Percentiles rank a stretch among this genome's conserved stretches.
phyloP scores from a whole-genome alignment of 441 rosid species.

The Populus hybrid region DNA sequence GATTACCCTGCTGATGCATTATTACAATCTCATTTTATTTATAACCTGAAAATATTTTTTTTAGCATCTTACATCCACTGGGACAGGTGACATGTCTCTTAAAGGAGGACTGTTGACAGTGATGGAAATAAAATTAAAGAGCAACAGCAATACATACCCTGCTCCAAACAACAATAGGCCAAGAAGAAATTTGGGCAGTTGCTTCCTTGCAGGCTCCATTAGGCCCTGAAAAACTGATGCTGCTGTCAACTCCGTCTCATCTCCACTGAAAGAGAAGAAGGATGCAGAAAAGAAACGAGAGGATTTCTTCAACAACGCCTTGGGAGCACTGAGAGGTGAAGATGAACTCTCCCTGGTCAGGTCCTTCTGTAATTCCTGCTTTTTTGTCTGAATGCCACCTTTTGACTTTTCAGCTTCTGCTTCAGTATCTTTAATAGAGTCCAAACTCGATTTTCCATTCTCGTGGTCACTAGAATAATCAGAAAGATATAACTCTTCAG shows the following conservation, averaged over 20 bases:
- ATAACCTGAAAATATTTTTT: neutral
- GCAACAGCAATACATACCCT: constrained; percentile 53
- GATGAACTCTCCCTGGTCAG: constrained; percentile 49
- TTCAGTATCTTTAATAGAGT: constrained; percentile 54
- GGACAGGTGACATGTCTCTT: neutral
- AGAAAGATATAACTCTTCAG: constrained; percentile 42
- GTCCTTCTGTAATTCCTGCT: constrained; percentile 75
- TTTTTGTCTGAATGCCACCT: constrained; percentile 55
- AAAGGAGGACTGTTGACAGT: neutral
- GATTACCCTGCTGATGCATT: constrained; percentile 7
- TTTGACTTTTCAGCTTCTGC: constrained; percentile 68
- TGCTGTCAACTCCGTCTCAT: constrained; percentile 67
- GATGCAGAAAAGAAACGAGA: constrained; percentile 99
- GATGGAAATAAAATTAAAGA: constrained; percentile 22
- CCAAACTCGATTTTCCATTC: constrained; percentile 53
- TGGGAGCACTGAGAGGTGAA: constrained; percentile 55
- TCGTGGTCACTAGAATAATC: constrained; percentile 56
- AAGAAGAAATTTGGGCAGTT: constrained; percentile 79
- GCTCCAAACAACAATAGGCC: constrained; percentile 79
- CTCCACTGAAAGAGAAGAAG: constrained; percentile 86
- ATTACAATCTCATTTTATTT: constrained; percentile 1
- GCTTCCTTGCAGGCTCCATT: constrained; percentile 59
- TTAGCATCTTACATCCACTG: neutral
- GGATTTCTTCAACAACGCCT: constrained; percentile 81
- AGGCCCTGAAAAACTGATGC: constrained; percentile 72